Evolutionary conservation across 2,329 filamentous ascomycete species (phyloP), one percentile per base, ranked within the genome.

Genomic region (Fonsecaea erecta): DNA sequence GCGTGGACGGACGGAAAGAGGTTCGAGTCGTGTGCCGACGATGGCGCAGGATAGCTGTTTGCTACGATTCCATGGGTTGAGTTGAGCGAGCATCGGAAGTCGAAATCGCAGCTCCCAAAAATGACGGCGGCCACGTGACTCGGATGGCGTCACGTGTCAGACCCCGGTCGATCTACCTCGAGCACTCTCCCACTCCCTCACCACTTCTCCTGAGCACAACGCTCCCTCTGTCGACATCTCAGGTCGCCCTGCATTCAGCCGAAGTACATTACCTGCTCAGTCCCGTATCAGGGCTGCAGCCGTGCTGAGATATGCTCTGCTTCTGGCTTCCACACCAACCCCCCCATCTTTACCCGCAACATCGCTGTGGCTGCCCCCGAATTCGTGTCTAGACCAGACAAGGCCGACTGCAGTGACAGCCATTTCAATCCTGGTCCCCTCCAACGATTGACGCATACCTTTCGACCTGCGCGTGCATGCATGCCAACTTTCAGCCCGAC

Each of bases 201-300:
- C 37, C 24, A 11, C 14, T 37, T 54, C 62, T 54, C 55, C 55
- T 59, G 62, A 63, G 53, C 62, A 59, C 62, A 59, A 51, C 62
- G 32, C 62, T 2, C 16, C 56, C 40, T 24, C 26, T 37, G 14
- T 40, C 28, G 40, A 40, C 43, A n/a, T 60, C 54, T 26, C 51
- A 53, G 21, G 26, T 46, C 40, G 56, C 32, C 3, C 62, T 64
- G 57, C 62, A 56, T 37, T 43, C 18, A 56, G 52, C 62, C 62
- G 57, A 60, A 24, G 16, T 28, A 40, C 37, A 32, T 24, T 28
- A 60, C 16, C 37, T 35, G 24, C 9, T 26, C 43, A 54, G 35
- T 43, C 24, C 46, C 51, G 48, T 51, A 53, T 40, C 12, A 53
- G 21, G 30, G 34, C 43, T 24, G 43, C 32, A 35, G 16, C 34